Evolutionary conservation across 2,329 filamentous ascomycete genomes (phyloP).

Genomic region (Sporothrix pseudoabietina): DNA sequence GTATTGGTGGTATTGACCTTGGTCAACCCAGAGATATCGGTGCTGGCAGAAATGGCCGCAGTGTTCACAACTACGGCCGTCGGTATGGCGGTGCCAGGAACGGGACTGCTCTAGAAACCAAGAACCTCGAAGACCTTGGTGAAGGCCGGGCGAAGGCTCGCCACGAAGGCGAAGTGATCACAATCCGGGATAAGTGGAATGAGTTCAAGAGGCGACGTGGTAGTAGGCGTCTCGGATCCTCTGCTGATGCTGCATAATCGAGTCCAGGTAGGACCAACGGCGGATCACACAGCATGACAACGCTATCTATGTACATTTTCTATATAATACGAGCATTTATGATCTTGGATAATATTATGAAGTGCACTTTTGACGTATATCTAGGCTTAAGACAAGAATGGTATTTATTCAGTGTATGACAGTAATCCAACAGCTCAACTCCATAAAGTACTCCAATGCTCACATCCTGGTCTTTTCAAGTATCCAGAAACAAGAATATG

Average conservation of each 20-base stretch:
- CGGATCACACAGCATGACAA: background rate
- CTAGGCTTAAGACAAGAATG: background rate
- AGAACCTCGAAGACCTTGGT: constrained; percentile 54
- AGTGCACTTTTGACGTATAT: background rate
- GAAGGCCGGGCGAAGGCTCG: constrained; percentile 51
- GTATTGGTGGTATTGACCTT: constrained; percentile 7
- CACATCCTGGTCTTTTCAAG: background rate
- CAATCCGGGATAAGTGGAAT: constrained; percentile 48
- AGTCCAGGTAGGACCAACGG: background rate
- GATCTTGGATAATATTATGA: background rate
- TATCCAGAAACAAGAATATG: constrained; percentile 8
- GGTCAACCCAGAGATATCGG: background rate
- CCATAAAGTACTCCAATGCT: background rate
- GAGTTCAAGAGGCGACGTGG: constrained; percentile 44
- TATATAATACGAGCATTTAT: constrained; percentile 7
- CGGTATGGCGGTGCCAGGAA: constrained; percentile 37
- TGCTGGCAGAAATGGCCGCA: background rate
- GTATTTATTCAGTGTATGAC: background rate
- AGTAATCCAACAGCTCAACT: background rate
- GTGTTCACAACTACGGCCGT: constrained; percentile 8
- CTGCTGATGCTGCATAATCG: constrained; percentile 1
- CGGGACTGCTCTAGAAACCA: constrained; percentile 43
- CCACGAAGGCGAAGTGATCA: constrained; percentile 50
- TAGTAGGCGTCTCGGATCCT: constrained; percentile 25
- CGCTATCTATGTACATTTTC: background rate